phyloP scores from a whole-genome alignment of 768 basidiomycete genomes.

The button mushroom (Agaricus bisporus) region DNA sequence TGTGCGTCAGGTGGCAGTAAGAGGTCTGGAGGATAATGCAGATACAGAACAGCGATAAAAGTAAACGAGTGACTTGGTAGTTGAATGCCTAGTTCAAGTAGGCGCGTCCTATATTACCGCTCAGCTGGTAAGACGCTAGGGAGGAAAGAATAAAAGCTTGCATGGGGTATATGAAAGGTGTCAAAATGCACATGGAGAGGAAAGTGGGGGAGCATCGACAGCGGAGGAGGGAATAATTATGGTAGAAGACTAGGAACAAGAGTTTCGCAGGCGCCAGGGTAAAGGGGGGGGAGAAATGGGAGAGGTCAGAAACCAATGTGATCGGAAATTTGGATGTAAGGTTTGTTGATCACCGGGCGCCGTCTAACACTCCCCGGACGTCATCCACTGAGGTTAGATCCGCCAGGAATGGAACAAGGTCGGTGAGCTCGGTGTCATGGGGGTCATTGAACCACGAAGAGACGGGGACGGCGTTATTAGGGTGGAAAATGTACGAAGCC shows the following conservation, averaged over 20 bases:
- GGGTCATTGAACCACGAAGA: constrained; percentile 99
- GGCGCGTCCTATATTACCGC: background rate
- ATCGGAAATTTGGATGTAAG: constrained; percentile 6
- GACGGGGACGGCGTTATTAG: constrained; percentile 97
- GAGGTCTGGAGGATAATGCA: constrained; percentile 1
- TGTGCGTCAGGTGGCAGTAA: background rate
- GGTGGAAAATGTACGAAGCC: constrained; percentile 98
- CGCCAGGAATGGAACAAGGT: constrained; percentile 89
- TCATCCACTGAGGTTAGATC: constrained; percentile 85
- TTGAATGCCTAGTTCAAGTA: constrained; percentile 5
- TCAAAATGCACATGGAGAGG: constrained; percentile 1
- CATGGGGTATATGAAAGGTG: constrained; percentile 10
- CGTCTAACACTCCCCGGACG: constrained; percentile 87
- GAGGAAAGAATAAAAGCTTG: constrained; percentile 4
- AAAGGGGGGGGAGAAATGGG: background rate
- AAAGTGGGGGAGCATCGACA: constrained; percentile 3
- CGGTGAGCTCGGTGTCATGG: constrained; percentile 95
- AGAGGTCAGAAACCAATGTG: background rate
- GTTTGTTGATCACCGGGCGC: constrained; percentile 47
- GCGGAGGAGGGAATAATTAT: background rate
- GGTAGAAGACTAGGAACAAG: background rate
- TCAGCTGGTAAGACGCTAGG: background rate
- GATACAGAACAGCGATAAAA: constrained; percentile 3
- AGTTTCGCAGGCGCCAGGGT: constrained; percentile 2
- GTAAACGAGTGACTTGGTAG: constrained; percentile 3